Percentiles rank a stretch among this genome's conserved stretches.
These are phyloP conservation scores for Sclerotinia subarctica DNA, from an alignment of 2,329 filamentous ascomycete species.

Conservation along the genomic window DNA sequence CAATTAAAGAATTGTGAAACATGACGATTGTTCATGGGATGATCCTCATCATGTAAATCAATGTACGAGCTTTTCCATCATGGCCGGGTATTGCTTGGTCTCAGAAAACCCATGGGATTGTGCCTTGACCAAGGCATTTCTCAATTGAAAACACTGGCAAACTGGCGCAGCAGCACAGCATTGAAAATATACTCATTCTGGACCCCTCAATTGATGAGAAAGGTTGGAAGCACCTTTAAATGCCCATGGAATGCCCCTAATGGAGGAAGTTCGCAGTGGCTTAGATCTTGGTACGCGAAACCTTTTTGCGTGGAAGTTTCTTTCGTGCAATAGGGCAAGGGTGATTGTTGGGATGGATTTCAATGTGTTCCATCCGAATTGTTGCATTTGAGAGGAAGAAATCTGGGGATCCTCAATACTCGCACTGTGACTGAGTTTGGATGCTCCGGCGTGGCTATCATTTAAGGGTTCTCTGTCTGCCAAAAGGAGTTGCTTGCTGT, in stretches of 20 bases:
- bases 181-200: background rate
- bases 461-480: background rate
- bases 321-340: background rate
- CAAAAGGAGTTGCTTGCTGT: background rate
- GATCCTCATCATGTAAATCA: background rate
- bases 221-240: background rate
- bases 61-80: constrained; percentile 2
- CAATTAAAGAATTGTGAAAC: background rate
- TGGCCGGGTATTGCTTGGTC: background rate
- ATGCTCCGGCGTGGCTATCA: background rate
- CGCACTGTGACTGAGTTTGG: too few species aligned
- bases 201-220: background rate
- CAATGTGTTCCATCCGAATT: background rate
- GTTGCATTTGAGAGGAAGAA: background rate
- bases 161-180: background rate
- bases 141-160: background rate
- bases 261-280: background rate
- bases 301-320: background rate
- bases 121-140: background rate
- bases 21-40: background rate
- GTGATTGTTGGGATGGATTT: background rate
- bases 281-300: background rate
- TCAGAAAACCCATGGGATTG: background rate
- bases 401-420: background rate
- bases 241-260: background rate